Conservation (phyloP, 208 protist species). For the Leishmania aethiopica region DNA sequence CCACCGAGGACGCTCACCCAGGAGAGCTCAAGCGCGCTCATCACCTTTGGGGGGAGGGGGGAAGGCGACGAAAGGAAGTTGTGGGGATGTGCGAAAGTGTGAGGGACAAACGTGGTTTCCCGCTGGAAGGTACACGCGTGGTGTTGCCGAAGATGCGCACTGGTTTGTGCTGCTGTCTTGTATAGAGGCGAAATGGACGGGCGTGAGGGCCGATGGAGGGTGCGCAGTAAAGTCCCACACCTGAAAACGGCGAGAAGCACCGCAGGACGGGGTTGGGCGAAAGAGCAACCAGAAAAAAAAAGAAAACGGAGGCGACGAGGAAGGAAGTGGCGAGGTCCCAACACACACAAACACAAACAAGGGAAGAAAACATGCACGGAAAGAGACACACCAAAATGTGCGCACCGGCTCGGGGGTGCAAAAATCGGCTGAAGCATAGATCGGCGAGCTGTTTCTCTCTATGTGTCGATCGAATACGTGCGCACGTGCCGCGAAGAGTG, state of each 20-base stretch:
- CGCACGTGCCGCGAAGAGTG: neutral
- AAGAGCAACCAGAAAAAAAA: neutral
- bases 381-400: neutral
- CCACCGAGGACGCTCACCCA: constrained; percentile 25
- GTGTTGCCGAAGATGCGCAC: neutral
- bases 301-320: neutral
- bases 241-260: neutral
- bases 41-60: neutral
- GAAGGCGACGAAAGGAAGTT: neutral
- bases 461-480: neutral
- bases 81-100: neutral
- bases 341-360: neutral
- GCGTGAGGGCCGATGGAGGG: neutral
- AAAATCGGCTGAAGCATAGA: neutral
- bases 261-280: neutral
- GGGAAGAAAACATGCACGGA: neutral
- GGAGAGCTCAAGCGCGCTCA: constrained; percentile 15
- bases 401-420: neutral
- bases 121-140: neutral
- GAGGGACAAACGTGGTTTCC: neutral
- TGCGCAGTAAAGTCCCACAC: neutral
- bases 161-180: neutral
- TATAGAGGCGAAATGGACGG: no score
- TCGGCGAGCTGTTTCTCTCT: neutral
- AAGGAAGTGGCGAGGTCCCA: neutral